Percentiles rank a stretch among this genome's conserved stretches.
Conservation (phyloP, 2,329 filamentous ascomycete species). For the Fusarium kyushuense region DNA sequence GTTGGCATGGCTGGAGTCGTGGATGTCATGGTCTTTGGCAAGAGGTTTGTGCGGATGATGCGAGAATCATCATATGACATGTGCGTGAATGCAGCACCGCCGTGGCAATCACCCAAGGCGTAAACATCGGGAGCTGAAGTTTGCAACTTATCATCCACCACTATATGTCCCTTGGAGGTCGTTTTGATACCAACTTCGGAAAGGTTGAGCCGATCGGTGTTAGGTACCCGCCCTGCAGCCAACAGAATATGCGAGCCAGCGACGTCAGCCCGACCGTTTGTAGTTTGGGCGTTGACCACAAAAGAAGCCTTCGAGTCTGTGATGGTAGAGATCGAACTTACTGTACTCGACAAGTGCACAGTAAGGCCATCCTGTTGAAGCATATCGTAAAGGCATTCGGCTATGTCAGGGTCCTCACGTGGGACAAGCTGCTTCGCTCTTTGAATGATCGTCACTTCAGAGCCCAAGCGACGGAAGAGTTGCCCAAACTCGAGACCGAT, state of each 20-base stretch:
- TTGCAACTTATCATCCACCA: constrained; percentile 58
- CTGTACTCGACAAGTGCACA: constrained; percentile 55
- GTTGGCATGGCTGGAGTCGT: constrained; percentile 47
- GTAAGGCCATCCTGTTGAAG: constrained; percentile 60
- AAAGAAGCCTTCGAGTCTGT: constrained; percentile 29
- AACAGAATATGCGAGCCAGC: constrained; percentile 62
- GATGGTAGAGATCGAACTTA: constrained; percentile 45
- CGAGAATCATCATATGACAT: constrained; percentile 68
- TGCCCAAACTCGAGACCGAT: constrained; percentile 67
- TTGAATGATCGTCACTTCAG: constrained; percentile 63
- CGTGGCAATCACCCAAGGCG: constrained; percentile 65
- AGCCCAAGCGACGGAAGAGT: constrained; percentile 62
- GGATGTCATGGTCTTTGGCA: constrained; percentile 46
- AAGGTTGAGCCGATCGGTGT: constrained; percentile 61
- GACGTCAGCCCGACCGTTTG: constrained; percentile 44
- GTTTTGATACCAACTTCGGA: constrained; percentile 56
- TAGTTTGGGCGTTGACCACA: constrained; percentile 36
- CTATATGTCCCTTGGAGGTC: constrained; percentile 58
- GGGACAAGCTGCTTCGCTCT: constrained; percentile 57
- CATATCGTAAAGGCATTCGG: constrained; percentile 57
- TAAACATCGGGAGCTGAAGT: constrained; percentile 59
- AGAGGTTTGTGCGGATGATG: constrained; percentile 61
- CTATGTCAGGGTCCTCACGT: constrained; percentile 62
- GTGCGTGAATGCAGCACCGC: constrained; percentile 66
- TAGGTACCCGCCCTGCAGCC: constrained; percentile 63